phyloP scores from a whole-genome alignment of 2,329 filamentous ascomycete genomes.

The Aspergillus chevalieri region DNA sequence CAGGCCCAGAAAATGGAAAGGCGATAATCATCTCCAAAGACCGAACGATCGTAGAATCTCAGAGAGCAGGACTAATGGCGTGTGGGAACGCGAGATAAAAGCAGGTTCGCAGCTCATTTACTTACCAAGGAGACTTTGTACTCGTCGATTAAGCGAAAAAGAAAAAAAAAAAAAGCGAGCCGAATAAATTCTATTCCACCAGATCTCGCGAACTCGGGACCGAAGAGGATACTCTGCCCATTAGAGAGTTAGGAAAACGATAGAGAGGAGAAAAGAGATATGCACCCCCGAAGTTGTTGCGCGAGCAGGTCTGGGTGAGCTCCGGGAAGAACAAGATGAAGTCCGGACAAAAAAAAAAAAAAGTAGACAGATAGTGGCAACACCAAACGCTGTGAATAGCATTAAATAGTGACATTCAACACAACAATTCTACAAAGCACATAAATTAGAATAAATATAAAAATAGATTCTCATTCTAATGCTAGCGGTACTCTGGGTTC shows the following conservation, averaged over 20 bases:
- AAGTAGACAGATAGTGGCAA: constrained; percentile 4
- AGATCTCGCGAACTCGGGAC: constrained; percentile 14
- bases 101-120: constrained; percentile 10
- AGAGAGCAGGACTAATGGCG: constrained; percentile 2
- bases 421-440: not conserved
- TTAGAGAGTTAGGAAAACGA: constrained; percentile 6
- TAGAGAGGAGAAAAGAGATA: not conserved
- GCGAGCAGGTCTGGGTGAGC: constrained; percentile 11
- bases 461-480: too few species aligned
- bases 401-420: not conserved
- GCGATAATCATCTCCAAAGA: not conserved
- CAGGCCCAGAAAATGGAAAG: not conserved
- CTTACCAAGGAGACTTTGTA: constrained; percentile 7
- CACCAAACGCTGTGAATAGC: not conserved
- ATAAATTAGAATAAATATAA: too few species aligned
- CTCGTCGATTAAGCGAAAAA: constrained; percentile 8
- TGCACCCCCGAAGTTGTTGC: constrained; percentile 11
- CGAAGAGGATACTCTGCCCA: constrained; percentile 15
- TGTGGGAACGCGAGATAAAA: constrained; percentile 16
- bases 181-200: constrained; percentile 19
- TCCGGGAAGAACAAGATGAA: constrained; percentile 9
- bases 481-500: not conserved
- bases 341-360: constrained; percentile 4
- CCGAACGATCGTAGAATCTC: not conserved
- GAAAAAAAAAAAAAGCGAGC: constrained; percentile 12